Evolutionary conservation across 306 rosid genomes (phyloP).

Genomic region (Quillaja saponaria): DNA sequence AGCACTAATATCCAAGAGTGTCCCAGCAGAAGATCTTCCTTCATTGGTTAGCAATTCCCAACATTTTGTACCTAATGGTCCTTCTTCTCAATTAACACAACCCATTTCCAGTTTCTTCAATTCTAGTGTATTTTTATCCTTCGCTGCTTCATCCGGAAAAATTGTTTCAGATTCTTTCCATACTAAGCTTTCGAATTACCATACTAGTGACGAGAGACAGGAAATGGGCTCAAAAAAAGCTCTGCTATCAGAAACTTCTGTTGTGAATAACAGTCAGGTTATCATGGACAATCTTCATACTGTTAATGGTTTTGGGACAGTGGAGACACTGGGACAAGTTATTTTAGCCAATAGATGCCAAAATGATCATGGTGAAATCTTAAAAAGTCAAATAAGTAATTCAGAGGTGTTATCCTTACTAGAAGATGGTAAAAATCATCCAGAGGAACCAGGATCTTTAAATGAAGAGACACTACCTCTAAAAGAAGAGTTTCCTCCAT

Average conservation of each 20-base stretch:
- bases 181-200: conserved; percentile 32
- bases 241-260: conserved; percentile 37
- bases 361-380: conserved; percentile 41
- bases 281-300: conserved; percentile 36
- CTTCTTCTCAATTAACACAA: conserved; percentile 43
- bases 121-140: conserved; percentile 42
- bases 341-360: conserved; percentile 27
- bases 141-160: conserved; percentile 39
- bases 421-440: conserved; percentile 42
- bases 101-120: conserved; percentile 34
- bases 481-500: conserved; percentile 82
- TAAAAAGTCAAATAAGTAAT: conserved; percentile 37
- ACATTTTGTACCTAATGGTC: conserved; percentile 38
- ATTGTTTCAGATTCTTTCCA: conserved; percentile 41
- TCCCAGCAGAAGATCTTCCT: conserved; percentile 43
- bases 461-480: conserved; percentile 42
- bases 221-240: conserved; percentile 34
- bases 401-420: conserved; percentile 40
- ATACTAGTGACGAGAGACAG: conserved; percentile 33
- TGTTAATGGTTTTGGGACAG: conserved; percentile 35
- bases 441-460: conserved; percentile 33
- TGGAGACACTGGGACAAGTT: conserved; percentile 40
- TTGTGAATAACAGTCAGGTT: conserved; percentile 28
- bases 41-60: conserved; percentile 35
- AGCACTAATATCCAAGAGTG: conserved; percentile 54